Base-by-base conservation (phyloP, 768 basidiomycete species). In the Rhizopogon vinicolor region DNA sequence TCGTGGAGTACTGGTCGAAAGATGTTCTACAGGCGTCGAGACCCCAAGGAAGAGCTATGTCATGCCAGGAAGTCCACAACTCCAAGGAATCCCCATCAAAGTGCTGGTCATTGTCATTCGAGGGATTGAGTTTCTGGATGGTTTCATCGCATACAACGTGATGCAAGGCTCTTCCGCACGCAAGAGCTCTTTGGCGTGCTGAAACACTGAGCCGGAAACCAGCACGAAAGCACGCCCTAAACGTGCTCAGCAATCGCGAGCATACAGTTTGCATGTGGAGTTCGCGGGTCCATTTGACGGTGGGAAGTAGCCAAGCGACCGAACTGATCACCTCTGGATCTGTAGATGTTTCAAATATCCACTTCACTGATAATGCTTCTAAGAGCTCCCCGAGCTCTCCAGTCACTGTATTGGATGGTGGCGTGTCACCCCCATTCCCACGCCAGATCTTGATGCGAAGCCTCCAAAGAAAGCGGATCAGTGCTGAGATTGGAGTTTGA, bases 331-430 rank as follows among this genome's bases (percentile, higher is more conserved):
- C 41, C 16, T 51, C 59, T 14, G 59, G 60, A 58, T 64, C 61
- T 14, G 53, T 63, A n/a, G 61, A 64, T 1, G 52, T 62, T 41
- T 60, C 55, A 9, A 64, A 52, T 13, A 64, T 42, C 63, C 63
- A 64, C 39, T 51, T 41, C 16, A 65, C 55, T 6, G 60, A 45
- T 6, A n/a, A n/a, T 18, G 29, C 29, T 5, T 45, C 44, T 3
- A 29, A 18, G 4, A 31, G 16, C 16, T 44, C 44, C 9, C n/a
- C 22, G 13, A 14, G 3, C 14, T 28, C n/a, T 31, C 10, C 3
- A 18, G 28, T 3, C 25, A 25, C 25, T 3, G 25, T 25, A 25
- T 25, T 4, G 31, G 2, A 0, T 2, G 44, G 6, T 7, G 28
- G 5, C n/a, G 12, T 10, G 13, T 37, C 31, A 0, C 1, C 28